Conservation (phyloP, 129 eudicot genomes). For the Kitagawia praeruptora region DNA sequence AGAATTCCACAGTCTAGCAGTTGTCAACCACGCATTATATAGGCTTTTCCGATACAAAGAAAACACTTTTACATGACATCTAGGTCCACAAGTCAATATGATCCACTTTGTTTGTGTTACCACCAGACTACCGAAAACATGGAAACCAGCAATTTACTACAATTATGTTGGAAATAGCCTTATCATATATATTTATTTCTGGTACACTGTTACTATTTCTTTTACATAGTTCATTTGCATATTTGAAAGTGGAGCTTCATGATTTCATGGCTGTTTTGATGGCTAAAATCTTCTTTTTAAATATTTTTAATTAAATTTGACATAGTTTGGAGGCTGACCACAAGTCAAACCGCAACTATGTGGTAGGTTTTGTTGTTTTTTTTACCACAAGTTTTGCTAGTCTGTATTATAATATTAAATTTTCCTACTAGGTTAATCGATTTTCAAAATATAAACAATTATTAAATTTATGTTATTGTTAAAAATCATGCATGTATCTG, state of each 20-base stretch:
- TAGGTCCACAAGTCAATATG: background rate
- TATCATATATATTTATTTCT: background rate
- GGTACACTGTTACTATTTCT: background rate
- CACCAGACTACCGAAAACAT: background rate
- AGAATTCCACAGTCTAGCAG: constrained; percentile 28
- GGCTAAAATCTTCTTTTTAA: background rate
- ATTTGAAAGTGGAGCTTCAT: background rate
- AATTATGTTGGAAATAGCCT: background rate
- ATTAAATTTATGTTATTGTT: background rate
- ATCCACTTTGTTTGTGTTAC: background rate
- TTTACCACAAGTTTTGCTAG: background rate
- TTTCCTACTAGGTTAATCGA: background rate
- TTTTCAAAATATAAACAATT: background rate
- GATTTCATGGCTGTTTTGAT: background rate
- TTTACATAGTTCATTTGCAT: background rate
- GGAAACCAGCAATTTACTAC: background rate
- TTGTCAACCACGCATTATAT: constrained; percentile 36
- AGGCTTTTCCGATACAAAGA: constrained; percentile 25
- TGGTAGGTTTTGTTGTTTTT: background rate
- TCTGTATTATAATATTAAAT: background rate
- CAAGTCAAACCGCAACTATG: background rate
- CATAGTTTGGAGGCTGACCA: background rate
- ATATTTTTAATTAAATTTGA: too few species aligned
- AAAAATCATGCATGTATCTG: background rate
- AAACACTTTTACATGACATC: background rate